Percentiles rank a stretch among this genome's conserved stretches.
Conservation (phyloP, 1,284 basidiomycete genomes). For the Fomitopsis palustris region DNA sequence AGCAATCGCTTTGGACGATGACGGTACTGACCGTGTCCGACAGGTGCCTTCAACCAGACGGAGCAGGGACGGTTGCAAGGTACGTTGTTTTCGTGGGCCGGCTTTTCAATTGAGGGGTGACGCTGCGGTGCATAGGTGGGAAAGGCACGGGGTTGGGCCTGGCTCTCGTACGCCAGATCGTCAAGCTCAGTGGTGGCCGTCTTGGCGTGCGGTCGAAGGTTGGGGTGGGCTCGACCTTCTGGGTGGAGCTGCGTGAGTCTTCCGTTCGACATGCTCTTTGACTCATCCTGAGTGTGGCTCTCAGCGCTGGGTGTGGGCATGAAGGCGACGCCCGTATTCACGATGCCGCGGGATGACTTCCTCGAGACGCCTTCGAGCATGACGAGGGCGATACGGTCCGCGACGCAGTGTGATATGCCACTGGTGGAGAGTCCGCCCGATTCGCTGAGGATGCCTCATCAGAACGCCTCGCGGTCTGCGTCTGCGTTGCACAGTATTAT, state of each 20-base stretch:
- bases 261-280: constrained; percentile 1
- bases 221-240: constrained; percentile 68
- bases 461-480: constrained; percentile 27
- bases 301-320: constrained; percentile 38
- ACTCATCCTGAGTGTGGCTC: neutral
- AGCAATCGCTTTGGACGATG: neutral
- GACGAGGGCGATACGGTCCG: constrained; percentile 2
- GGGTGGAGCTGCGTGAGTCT: constrained; percentile 67
- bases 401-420: neutral
- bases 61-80: constrained; percentile 80
- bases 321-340: constrained; percentile 26
- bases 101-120: neutral
- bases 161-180: constrained; percentile 87
- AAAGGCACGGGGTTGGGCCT: constrained; percentile 89
- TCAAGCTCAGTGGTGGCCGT: constrained; percentile 78
- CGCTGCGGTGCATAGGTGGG: constrained; percentile 43
- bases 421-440: constrained; percentile 6
- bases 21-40: neutral
- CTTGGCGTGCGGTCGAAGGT: constrained; percentile 69
- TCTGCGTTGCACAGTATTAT: constrained; percentile 63
- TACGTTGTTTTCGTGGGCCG: constrained; percentile 8
- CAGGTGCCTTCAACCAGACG: constrained; percentile 75
- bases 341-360: constrained; percentile 12
- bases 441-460: constrained; percentile 8
- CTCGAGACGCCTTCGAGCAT: constrained; percentile 6